Percentiles rank a stretch among this genome's conserved stretches.
Conservation (phyloP, 768 basidiomycete species). For the Russula foetens region DNA sequence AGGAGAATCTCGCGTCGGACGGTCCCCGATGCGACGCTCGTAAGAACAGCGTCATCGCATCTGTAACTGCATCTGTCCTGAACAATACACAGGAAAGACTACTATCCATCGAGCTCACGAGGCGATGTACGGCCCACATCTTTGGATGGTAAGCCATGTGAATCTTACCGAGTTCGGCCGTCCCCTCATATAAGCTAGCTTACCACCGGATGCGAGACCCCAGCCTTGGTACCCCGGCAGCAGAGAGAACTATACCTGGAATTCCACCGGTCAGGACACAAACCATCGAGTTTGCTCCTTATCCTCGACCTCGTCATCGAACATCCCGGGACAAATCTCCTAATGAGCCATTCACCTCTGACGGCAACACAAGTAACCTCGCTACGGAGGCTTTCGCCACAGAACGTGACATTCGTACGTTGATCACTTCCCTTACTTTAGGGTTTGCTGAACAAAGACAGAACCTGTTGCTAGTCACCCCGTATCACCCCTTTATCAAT, state of each 20-base stretch:
- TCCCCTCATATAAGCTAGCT: not conserved
- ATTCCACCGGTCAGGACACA: conserved; percentile 33
- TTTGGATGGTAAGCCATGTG: not conserved
- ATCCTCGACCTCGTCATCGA: conserved; percentile 24
- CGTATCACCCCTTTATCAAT: conserved; percentile 12
- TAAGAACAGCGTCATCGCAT: not conserved
- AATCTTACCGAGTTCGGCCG: not conserved
- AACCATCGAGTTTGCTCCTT: conserved; percentile 47
- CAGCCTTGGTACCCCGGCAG: not conserved
- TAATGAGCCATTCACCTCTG: not conserved
- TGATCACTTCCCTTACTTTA: conserved; percentile 1
- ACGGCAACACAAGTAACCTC: not conserved
- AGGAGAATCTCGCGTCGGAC: not conserved
- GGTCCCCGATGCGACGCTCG: not conserved
- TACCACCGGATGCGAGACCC: not conserved
- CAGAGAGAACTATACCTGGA: not conserved
- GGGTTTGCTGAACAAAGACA: not conserved
- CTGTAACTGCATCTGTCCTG: not conserved
- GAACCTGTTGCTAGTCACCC: conserved; percentile 14
- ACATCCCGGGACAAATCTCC: conserved; percentile 18
- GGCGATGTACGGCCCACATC: not conserved
- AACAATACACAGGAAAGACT: not conserved
- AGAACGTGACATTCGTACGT: conserved; percentile 8
- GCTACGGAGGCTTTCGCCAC: not conserved
- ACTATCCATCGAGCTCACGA: not conserved